Evolutionary conservation across 768 basidiomycete species (phyloP).

Genomic region (Pulveroboletus sp.): DNA sequence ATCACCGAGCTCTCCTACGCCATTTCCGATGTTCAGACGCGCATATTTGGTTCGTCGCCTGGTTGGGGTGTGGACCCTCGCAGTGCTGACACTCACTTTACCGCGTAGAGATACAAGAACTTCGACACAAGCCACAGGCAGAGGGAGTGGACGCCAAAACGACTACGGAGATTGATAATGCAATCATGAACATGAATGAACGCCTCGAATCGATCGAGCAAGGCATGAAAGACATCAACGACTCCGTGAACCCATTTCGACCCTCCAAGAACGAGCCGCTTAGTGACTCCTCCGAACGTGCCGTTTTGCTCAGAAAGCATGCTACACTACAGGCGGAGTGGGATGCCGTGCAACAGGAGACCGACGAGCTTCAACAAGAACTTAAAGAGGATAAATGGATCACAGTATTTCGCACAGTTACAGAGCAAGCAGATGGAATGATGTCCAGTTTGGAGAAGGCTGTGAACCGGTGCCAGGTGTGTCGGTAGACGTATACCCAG

Average conservation of each 20-base stretch:
- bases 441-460: constrained; percentile 95
- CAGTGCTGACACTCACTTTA: constrained; percentile 11
- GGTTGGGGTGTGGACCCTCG: not conserved
- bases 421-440: constrained; percentile 96
- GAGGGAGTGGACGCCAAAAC: constrained; percentile 48
- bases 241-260: constrained; percentile 58
- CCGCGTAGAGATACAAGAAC: constrained; percentile 79
- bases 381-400: constrained; percentile 97
- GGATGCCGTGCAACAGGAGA: constrained; percentile 76
- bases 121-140: constrained; percentile 80
- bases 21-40: constrained; percentile 86
- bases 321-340: constrained; percentile 70
- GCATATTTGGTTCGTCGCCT: constrained; percentile 68
- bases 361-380: constrained; percentile 80
- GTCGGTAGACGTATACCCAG: constrained; percentile 18
- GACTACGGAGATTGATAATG: constrained; percentile 73
- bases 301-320: constrained; percentile 65
- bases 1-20: constrained; percentile 85
- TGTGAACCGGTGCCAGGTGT: constrained; percentile 81
- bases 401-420: constrained; percentile 88
- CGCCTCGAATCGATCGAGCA: constrained; percentile 67
- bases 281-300: constrained; percentile 37
- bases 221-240: constrained; percentile 65
- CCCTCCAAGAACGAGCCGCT: constrained; percentile 44
- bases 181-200: constrained; percentile 75